Evolutionary conservation across 371 early-diverging fungal species (phyloP).

Genomic region (Mortierella sp.): DNA sequence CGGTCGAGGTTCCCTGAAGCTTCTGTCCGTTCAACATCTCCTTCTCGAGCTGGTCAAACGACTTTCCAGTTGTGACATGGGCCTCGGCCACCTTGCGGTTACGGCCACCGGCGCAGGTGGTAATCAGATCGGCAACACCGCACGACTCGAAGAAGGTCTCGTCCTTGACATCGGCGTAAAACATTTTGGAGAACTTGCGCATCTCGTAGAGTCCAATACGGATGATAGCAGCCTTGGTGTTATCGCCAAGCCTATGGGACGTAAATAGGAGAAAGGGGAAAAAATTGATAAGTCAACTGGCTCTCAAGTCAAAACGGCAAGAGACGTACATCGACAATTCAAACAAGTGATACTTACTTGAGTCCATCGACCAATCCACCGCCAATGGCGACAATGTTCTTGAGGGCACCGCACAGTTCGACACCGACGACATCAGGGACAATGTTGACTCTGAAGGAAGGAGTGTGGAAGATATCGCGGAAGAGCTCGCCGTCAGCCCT

Average conservation of each 20-base stretch:
- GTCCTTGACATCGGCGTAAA: conserved; percentile 83
- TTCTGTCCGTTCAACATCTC: conserved; percentile 98
- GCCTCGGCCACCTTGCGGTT: conserved; percentile 97
- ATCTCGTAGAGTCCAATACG: conserved; percentile 97
- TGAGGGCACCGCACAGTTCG: conserved; percentile 98
- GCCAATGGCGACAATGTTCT: conserved; percentile 99
- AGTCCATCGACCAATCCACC: conserved; percentile 95
- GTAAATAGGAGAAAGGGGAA: neutral
- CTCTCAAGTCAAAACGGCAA: neutral
- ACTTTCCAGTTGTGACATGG: conserved; percentile 88
- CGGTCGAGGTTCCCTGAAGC: conserved; percentile 97
- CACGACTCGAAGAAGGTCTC: conserved; percentile 97
- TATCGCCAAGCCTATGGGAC: conserved; percentile 76
- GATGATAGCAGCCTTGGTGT: conserved; percentile 98
- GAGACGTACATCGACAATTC: too few species aligned
- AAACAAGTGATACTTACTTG: conserved; percentile 32
- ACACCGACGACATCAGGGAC: conserved; percentile 92
- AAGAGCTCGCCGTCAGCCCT: conserved; percentile 82
- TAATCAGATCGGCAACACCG: conserved; percentile 95
- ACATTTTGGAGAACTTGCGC: conserved; percentile 90
- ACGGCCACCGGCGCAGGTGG: conserved; percentile 97
- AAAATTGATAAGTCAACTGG: neutral
- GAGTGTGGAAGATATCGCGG: conserved; percentile 87
- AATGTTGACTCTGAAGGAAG: conserved; percentile 88
- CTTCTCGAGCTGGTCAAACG: conserved; percentile 91